phyloP scores from a whole-genome alignment of 2,329 filamentous ascomycete genomes.

The Aspergillus ochraceus region DNA sequence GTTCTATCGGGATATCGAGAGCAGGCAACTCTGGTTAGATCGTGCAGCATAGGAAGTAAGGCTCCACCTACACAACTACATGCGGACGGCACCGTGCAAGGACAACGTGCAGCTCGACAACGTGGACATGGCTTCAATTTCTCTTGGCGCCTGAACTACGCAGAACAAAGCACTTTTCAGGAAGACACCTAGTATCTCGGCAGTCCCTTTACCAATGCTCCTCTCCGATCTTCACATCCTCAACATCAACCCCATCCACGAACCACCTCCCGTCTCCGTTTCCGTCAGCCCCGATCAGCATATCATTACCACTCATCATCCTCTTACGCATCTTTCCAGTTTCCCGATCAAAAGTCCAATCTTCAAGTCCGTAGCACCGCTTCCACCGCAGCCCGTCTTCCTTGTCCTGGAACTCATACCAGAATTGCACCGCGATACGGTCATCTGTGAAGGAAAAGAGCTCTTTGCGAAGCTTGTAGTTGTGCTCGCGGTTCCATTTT shows the following conservation, averaged over 20 bases:
- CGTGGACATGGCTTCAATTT: neutral
- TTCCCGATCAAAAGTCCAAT: constrained; percentile 49
- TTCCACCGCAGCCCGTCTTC: constrained; percentile 70
- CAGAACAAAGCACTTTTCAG: neutral
- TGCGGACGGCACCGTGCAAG: neutral
- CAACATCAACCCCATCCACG: constrained; percentile 43
- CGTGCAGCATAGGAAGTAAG: neutral
- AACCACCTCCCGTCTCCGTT: constrained; percentile 48
- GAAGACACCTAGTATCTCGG: neutral
- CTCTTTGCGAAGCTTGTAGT: constrained; percentile 77
- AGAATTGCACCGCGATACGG: constrained; percentile 85
- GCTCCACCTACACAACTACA: neutral
- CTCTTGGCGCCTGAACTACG: neutral
- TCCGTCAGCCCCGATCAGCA: constrained; percentile 43
- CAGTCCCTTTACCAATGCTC: constrained; percentile 33
- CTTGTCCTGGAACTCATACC: constrained; percentile 77
- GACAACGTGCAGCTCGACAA: neutral
- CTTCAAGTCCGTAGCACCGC: constrained; percentile 74
- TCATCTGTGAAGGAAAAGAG: constrained; percentile 74
- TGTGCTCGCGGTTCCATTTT: constrained; percentile 73
- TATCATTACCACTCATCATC: constrained; percentile 51
- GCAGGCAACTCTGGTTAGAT: neutral
- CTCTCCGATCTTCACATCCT: constrained; percentile 37
- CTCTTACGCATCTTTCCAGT: constrained; percentile 48
- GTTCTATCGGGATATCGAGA: neutral